Evolutionary conservation across 164 flowering plant genomes (phyloP), one percentile per base, ranked within the genome.

Genomic region (Akebia trifoliata): DNA sequence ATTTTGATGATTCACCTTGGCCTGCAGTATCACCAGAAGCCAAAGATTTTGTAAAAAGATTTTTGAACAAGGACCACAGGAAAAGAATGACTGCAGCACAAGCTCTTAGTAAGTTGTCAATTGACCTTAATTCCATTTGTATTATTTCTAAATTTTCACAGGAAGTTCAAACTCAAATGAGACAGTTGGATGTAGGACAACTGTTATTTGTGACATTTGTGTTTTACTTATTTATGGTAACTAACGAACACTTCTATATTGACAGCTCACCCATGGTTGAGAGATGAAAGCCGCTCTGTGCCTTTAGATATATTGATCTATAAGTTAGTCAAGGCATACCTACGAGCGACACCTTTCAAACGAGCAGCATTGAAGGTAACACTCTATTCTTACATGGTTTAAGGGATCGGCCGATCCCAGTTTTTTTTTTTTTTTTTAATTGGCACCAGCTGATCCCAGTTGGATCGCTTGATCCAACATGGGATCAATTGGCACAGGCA

Each of bases 191-290:
- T 29, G 3, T 15, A 39, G 25, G n/a, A n/a, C n/a, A n/a, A n/a
- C n/a, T n/a, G n/a, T n/a, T n/a, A n/a, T n/a, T n/a, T n/a, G n/a
- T n/a, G n/a, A n/a, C n/a, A n/a, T n/a, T n/a, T n/a, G n/a, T n/a
- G n/a, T n/a, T n/a, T n/a, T n/a, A n/a, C n/a, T 29, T 25, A 47
- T n/a, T 44, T 49, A 15, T 42, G 30, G 4, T 39, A 52, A 10
- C 20, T 47, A 37, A 69, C 36, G 34, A 34, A 30, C 18, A 11
- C 18, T 42, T 56, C 34, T 63, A 0, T 57, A 15, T 76, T 54
- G 74, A 65, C 94, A 94, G 99, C 88, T 73, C 99, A 94, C 56
- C 97, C 97, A 50, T 94, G 99, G 99, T 71, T 94, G 54, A 79
- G 82, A 56, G 78, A 79, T 66, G 80, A 73, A 53, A 76, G 63